phyloP scores from a whole-genome alignment of 768 basidiomycete genomes.

The Tricholoma saponaceum region DNA sequence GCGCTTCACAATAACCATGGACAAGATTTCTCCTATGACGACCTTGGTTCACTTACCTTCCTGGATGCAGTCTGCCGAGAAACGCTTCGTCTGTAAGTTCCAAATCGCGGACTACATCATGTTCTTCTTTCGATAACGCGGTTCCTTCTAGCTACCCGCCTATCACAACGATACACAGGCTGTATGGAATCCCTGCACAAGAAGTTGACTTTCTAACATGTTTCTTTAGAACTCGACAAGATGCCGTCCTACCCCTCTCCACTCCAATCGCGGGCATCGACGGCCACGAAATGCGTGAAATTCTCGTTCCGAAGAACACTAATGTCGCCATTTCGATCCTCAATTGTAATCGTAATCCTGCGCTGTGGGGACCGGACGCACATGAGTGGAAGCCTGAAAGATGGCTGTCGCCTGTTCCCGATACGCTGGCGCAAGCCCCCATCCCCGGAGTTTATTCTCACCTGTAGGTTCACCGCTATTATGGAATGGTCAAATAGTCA shows the following conservation, averaged over 20 bases:
- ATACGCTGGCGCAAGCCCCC: constrained; percentile 28
- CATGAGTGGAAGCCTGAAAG: constrained; percentile 48
- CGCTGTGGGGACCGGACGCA: constrained; percentile 44
- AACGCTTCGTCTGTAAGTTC: constrained; percentile 33
- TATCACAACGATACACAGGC: neutral
- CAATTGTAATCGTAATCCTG: constrained; percentile 27
- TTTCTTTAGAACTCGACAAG: constrained; percentile 28
- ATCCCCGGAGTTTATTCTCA: constrained; percentile 43
- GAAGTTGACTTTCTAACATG: too few relatives aligned
- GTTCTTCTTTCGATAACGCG: constrained; percentile 11
- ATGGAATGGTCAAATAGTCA: neutral
- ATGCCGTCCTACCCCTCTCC: constrained; percentile 16
- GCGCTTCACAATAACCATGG: constrained; percentile 15
- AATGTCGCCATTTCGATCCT: constrained; percentile 18
- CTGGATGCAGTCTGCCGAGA: constrained; percentile 36
- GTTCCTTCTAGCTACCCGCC: neutral
- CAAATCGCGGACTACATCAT: constrained; percentile 8
- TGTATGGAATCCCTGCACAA: neutral
- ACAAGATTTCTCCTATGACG: constrained; percentile 31
- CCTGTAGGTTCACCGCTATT: constrained; percentile 8
- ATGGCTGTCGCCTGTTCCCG: constrained; percentile 40
- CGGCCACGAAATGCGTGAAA: constrained; percentile 30
- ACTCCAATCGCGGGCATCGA: constrained; percentile 7
- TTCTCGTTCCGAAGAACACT: constrained; percentile 38
- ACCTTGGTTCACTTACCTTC: constrained; percentile 29